Percentiles rank a stretch among this genome's conserved stretches.
phyloP scores from a whole-genome alignment of 2,329 filamentous ascomycete species.

The Cercospora citrullina region DNA sequence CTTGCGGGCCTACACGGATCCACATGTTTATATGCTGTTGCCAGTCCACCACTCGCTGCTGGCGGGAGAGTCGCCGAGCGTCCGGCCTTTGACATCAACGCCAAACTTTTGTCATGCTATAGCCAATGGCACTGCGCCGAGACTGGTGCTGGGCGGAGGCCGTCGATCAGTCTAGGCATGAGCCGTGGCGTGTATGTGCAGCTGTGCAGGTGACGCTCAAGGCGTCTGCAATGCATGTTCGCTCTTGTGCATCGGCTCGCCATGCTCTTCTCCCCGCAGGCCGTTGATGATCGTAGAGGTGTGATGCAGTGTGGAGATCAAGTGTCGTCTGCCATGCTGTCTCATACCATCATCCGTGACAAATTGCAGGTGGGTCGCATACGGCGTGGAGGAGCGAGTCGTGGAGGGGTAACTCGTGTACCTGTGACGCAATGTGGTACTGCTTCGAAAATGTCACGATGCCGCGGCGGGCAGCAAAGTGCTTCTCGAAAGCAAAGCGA shows the following conservation, averaged over 20 bases:
- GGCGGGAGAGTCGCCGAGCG: background rate
- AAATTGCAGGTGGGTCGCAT: background rate
- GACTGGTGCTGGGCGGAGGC: background rate
- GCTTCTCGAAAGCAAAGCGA: background rate
- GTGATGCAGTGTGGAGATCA: background rate
- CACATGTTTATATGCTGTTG: constrained; percentile 9
- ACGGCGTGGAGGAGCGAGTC: background rate
- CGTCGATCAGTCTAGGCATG: background rate
- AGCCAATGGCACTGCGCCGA: constrained; percentile 4
- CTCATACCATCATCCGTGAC: background rate
- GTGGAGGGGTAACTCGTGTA: background rate
- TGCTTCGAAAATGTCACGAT: background rate
- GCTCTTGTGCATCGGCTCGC: background rate
- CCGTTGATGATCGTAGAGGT: background rate
- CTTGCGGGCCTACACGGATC: background rate
- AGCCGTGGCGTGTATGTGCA: background rate
- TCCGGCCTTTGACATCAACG: constrained; percentile 13
- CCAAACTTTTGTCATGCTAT: constrained; percentile 10
- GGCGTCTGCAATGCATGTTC: background rate
- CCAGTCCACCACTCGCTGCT: background rate
- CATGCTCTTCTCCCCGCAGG: background rate
- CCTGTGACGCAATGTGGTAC: constrained; percentile 8
- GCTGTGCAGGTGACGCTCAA: background rate
- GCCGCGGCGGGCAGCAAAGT: background rate
- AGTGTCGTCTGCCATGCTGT: background rate